Conservation (phyloP, 2,329 filamentous ascomycete species). For the Cladosporium halotolerans region DNA sequence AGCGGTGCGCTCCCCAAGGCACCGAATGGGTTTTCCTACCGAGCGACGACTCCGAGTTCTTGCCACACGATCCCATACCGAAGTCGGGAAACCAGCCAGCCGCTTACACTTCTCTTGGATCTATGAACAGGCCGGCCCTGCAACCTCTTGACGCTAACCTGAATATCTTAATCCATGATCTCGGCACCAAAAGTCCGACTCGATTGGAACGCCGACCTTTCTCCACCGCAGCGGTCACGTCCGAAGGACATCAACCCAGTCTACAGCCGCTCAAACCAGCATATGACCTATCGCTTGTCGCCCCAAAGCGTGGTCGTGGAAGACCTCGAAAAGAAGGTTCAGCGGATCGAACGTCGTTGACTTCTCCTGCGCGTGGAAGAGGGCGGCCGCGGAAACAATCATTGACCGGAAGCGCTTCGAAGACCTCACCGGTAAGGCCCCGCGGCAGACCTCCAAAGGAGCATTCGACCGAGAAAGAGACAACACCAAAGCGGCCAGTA, state of each 20-base stretch:
- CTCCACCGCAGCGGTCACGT: not conserved
- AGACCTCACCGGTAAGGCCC: not conserved
- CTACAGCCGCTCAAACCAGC: not conserved
- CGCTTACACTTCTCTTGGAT: not conserved
- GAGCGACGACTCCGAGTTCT: slow-evolving; percentile 14
- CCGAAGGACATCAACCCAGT: not conserved
- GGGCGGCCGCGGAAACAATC: slow-evolving; percentile 15
- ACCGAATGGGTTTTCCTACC: slow-evolving; percentile 3
- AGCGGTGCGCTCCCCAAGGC: no score
- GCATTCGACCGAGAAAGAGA: not conserved
- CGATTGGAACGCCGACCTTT: not conserved
- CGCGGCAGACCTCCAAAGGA: not conserved
- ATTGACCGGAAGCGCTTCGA: not conserved
- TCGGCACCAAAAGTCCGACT: not conserved
- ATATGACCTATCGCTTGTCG: not conserved
- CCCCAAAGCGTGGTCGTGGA: slow-evolving; percentile 11
- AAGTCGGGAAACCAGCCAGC: not conserved
- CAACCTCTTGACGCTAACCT: slow-evolving; percentile 23
- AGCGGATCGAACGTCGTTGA: not conserved
- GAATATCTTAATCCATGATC: not conserved
- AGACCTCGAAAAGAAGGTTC: slow-evolving; percentile 20
- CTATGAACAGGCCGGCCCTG: slow-evolving; percentile 17
- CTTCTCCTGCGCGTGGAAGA: slow-evolving; percentile 9
- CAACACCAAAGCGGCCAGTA: not conserved
- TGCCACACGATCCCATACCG: not conserved